Evolutionary conservation across 2,329 filamentous ascomycete species (phyloP), one percentile per base, ranked within the genome.

Genomic region (Fusarium foetens): DNA sequence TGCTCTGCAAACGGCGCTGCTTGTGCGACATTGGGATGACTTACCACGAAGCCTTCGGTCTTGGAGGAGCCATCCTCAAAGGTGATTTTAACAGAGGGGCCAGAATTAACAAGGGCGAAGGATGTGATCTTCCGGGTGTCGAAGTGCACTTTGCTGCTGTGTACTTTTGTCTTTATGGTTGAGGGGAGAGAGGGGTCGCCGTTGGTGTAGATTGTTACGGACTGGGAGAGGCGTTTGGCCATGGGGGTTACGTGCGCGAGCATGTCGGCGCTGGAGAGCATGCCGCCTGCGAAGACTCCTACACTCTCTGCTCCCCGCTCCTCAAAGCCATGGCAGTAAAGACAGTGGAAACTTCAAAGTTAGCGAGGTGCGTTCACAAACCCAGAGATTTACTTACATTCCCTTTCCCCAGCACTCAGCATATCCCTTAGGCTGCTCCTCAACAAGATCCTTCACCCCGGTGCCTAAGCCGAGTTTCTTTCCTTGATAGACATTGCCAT

Each of bases 321-420:
- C 68, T 91, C 89, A 75, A 84, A 90, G 8, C 89, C 89, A 69
- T 90, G 84, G 77, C 88, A 91, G 72, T 86, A 89, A 3, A 90
- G 82, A 71, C 88, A 91, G 72, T 90, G 88, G 70, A 87, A 90
- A 48, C 84, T 45, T 29, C 1, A 25, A 3, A 16, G 31, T 75
- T 31, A 71, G 62, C 25, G 33, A 48, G 14, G 54, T 41, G 41
- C 21, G 33, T 35, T 14, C 4, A 6, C 19, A 27, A 27, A 8
- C 23, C 1, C 7, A 11, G 14, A 38, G 16, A 21, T 7, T 23
- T 12, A 79, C 83, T 81, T 70, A 87, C 84, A 88, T 86, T 35
- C 83, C 82, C 48, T 77, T 80, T 13, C 81, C 86, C 88, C 88
- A 91, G 60, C 86, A 86, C 43, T 89, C 85, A 0, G 71, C 80